Evolutionary conservation across 1,284 basidiomycete genomes (phyloP), one percentile per base, ranked within the genome.

Genomic region (Boletus hoseneyae): DNA sequence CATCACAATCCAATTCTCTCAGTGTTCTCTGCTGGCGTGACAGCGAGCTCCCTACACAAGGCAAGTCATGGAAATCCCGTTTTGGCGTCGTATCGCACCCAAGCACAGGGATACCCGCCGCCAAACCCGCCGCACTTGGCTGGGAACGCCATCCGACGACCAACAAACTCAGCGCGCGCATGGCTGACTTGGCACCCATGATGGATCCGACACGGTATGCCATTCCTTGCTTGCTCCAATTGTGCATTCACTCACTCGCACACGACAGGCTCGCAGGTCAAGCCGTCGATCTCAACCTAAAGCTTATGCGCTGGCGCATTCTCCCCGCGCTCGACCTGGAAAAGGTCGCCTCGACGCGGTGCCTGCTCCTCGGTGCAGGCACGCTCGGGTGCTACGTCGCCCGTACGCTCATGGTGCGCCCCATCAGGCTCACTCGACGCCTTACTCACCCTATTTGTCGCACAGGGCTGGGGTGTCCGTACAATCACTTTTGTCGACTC

Each of bases 261-360:
- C 11, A 15, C 23, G 5, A 37, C 41, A 92, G 90, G 55, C 78
- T 98, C 7, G 95, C 97, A 0, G 86, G 93, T 57, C 96, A 98
- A 69, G 97, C 97, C 0, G 93, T 98, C 10, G 94, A 97, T 68
- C 76, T 99, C 30, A 99, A 99, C 65, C 75, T 99, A 46, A 98
- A 98, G 68, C 79, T 99, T 21, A 98, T 99, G 96, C 81, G 93
- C 27, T 99, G 96, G 96, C 80, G 96, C 9, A 94, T 99, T 56
- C 75, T 99, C 40, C 96, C 97, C 2, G 74, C 82, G 0, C 82
- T 99, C 40, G 80, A 98, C 56, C 77, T 99, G 7, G 94, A 97
- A 45, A 90, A 85, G 68, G 80, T 99, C 23, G 83, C 91, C 2
- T 66, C 68, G 0, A 93, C 93, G 0, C 81, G 75, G 44, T 97